phyloP scores from a whole-genome alignment of 78 protist genomes.

The Mastigamoeba balamuthi region DNA sequence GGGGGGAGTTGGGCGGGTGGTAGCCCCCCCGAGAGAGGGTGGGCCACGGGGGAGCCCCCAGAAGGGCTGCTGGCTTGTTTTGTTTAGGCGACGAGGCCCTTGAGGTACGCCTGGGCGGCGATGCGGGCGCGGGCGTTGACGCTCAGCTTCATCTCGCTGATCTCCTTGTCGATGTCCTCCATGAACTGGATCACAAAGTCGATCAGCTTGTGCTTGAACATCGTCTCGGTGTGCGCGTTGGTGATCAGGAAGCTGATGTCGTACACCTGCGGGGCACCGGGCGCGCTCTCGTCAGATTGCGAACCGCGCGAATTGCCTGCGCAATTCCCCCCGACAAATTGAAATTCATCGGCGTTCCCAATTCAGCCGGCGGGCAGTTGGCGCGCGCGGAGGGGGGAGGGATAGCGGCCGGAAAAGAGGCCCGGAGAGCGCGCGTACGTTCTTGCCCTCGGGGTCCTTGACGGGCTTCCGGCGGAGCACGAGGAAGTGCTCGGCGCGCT shows the following conservation, averaged over 20 bases:
- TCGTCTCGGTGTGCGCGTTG: constrained; percentile 85
- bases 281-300: no score
- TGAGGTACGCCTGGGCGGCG: constrained; percentile 77
- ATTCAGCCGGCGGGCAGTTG: background rate
- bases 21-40: no score
- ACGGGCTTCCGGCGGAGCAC: constrained; percentile 89
- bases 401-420: no score
- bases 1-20: no score
- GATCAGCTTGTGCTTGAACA: constrained; percentile 89
- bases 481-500: constrained; percentile 92
- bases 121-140: constrained; percentile 84
- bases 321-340: no score
- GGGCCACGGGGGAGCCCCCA: no score
- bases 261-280: constrained; percentile 89
- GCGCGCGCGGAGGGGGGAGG: background rate
- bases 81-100: constrained; percentile 15
- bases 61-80: background rate
- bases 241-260: constrained; percentile 95
- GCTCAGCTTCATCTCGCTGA: constrained; percentile 75
- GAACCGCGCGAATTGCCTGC: background rate
- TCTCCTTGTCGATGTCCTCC: constrained; percentile 92
- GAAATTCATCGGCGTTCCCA: background rate
- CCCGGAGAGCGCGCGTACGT: no score
- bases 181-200: constrained; percentile 94
- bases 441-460: constrained; percentile 6